A percentile compares a stretch with the other conserved stretches of the same genome.
phyloP scores from a whole-genome alignment of 331 rosid genomes.

The Rhamnella rubrinervis region DNA sequence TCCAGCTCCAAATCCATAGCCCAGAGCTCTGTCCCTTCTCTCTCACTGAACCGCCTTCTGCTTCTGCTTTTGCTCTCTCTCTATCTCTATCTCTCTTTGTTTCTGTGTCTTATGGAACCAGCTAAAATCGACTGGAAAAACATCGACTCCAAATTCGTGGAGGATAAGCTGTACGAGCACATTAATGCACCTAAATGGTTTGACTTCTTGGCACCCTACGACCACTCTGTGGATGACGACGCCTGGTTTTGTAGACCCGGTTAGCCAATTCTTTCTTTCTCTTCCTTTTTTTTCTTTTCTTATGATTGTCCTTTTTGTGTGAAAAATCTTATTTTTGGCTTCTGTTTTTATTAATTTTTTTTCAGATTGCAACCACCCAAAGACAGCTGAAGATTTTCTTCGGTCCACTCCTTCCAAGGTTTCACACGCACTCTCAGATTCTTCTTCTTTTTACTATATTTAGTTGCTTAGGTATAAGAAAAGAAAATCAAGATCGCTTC shows the following conservation, averaged over 20 bases:
- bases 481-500: constrained; percentile 19
- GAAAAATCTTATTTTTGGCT: constrained; percentile 6
- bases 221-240: constrained; percentile 47
- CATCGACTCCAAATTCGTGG: constrained; percentile 73
- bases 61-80: not conserved
- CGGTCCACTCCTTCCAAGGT: constrained; percentile 81
- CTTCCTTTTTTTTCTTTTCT: not conserved
- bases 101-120: constrained; percentile 56
- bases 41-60: constrained; percentile 2
- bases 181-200: constrained; percentile 93
- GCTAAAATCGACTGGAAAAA: constrained; percentile 91
- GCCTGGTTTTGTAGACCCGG: constrained; percentile 93
- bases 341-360: not conserved
- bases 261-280: constrained; percentile 6
- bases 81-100: constrained; percentile 4
- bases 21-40: constrained; percentile 6
- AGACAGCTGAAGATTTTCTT: constrained; percentile 77
- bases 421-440: constrained; percentile 7
- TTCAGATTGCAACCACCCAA: constrained; percentile 90
- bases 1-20: constrained; percentile 1
- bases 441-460: not conserved
- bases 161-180: constrained; percentile 75
- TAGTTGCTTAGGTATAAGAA: constrained; percentile 8
- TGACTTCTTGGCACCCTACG: constrained; percentile 64
- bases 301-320: constrained; percentile 4